Percentiles rank a stretch among this genome's conserved stretches.
These are phyloP conservation scores for Barnettozyma sucrosica DNA, from an alignment of 805 yeast species.

Conservation along the genomic window DNA sequence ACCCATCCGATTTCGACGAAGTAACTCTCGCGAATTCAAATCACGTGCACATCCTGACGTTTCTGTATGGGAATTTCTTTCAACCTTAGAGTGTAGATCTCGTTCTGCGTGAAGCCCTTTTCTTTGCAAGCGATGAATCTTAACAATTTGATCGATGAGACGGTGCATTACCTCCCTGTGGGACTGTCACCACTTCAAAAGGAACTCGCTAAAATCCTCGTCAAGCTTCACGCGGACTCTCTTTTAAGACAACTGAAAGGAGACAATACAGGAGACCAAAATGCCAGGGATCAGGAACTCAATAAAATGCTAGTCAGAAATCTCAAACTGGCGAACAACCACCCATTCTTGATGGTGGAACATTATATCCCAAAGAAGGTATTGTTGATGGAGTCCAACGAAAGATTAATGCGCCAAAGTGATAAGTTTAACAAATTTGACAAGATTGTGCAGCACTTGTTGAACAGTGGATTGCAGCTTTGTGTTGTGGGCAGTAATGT, in stretches of 20 bases:
- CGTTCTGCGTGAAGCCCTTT: neutral
- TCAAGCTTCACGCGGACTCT: slow-evolving; percentile 37
- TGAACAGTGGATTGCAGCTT: slow-evolving; percentile 25
- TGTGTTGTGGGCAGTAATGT: slow-evolving; percentile 53
- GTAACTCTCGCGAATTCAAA: neutral
- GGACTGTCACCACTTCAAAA: slow-evolving; percentile 39
- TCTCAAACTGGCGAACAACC: slow-evolving; percentile 47
- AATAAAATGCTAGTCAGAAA: slow-evolving; percentile 40
- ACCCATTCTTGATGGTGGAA: slow-evolving; percentile 68
- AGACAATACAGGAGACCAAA: slow-evolving; percentile 6
- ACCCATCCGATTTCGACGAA: neutral
- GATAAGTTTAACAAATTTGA: slow-evolving; percentile 57
- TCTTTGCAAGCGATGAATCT: neutral
- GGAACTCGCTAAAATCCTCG: slow-evolving; percentile 37
- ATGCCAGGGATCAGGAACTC: slow-evolving; percentile 25
- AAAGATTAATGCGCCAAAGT: slow-evolving; percentile 44
- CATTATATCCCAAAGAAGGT: slow-evolving; percentile 72
- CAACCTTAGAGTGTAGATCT: neutral
- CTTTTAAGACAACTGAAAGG: slow-evolving; percentile 20
- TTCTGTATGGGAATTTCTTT: neutral
- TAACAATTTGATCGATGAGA: neutral
- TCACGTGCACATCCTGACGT: neutral
- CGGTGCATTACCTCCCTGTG: slow-evolving; percentile 33
- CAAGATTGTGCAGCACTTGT: slow-evolving; percentile 29
- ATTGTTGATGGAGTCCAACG: slow-evolving; percentile 59